phyloP scores from a whole-genome alignment of 176 grass and related monocot species.

The Stipa capillata region DNA sequence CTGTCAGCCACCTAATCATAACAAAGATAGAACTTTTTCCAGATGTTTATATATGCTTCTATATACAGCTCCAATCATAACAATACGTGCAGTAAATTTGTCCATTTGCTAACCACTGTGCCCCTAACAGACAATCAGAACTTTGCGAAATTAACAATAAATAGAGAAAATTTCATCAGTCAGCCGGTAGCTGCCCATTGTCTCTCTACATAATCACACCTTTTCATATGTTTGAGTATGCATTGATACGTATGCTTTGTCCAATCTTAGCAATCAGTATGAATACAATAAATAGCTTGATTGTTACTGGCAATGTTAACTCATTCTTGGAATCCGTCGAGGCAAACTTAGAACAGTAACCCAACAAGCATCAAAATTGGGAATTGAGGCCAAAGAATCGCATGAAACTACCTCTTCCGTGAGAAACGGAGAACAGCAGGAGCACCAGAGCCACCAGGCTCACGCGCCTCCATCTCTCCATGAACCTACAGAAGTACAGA shows the following conservation, averaged over 20 bases:
- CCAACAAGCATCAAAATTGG: neutral
- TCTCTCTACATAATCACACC: neutral
- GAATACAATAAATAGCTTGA: neutral
- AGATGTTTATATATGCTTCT: neutral
- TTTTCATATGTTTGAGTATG: neutral
- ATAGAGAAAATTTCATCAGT: neutral
- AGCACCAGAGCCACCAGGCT: neutral
- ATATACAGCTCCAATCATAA: neutral
- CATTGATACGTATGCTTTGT: neutral
- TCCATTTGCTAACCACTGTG: neutral
- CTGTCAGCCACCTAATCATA: neutral
- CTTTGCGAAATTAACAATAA: neutral
- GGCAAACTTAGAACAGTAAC: neutral
- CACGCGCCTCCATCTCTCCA: slow-evolving; percentile 20
- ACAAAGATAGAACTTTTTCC: neutral
- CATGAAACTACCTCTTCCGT: slow-evolving; percentile 10
- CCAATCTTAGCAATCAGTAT: neutral
- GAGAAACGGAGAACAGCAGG: slow-evolving; percentile 5
- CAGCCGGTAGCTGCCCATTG: neutral
- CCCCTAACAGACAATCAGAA: neutral
- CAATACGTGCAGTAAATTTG: neutral
- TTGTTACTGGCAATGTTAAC: neutral
- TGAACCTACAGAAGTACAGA: slow-evolving; percentile 18
- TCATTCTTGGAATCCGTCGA: neutral
- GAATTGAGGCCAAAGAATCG: neutral